Conservation (phyloP, 176 grass and related monocot genomes). For the Alopecurus myosuroides region DNA sequence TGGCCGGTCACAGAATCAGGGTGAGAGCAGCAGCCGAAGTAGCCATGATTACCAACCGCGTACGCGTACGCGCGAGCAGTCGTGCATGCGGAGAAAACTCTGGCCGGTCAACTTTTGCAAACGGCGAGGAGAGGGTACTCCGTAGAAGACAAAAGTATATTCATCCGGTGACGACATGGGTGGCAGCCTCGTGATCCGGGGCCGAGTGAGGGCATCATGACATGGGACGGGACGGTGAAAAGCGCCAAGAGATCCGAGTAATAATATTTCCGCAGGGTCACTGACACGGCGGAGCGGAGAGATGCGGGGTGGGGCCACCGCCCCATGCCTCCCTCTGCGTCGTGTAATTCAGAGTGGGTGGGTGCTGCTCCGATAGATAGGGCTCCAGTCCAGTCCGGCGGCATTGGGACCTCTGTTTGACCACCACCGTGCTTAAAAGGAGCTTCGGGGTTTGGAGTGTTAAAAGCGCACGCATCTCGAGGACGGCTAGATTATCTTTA, state of each 20-base stretch:
- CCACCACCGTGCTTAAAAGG: conserved; percentile 23
- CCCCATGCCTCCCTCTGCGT: neutral
- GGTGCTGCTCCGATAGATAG: conserved; percentile 7
- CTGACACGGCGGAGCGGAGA: conserved; percentile 11
- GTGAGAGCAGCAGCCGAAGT: neutral
- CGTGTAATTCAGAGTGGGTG: neutral
- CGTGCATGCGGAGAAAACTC: too few relatives aligned
- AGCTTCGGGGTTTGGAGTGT: conserved; percentile 19
- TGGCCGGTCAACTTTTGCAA: too few relatives aligned
- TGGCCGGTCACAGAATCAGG: neutral
- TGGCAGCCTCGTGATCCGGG: neutral
- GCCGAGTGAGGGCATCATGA: conserved; percentile 32
- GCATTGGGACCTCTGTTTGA: conserved; percentile 52
- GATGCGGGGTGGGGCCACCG: neutral
- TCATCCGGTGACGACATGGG: neutral
- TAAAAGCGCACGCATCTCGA: conserved; percentile 37
- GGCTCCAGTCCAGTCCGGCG: conserved; percentile 11
- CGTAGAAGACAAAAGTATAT: conserved; percentile 38
- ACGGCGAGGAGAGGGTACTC: too few relatives aligned
- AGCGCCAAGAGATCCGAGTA: conserved; percentile 10
- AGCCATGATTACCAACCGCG: neutral
- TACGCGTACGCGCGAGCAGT: too few relatives aligned
- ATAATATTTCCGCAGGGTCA: neutral
- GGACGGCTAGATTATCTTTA: neutral
- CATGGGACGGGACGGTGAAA: conserved; percentile 29